A percentile compares a stretch with the other conserved stretches of the same genome.
These are phyloP conservation scores for Alloteropsis semialata DNA, from an alignment of 176 grass and related monocot genomes.

Conservation along the genomic window DNA sequence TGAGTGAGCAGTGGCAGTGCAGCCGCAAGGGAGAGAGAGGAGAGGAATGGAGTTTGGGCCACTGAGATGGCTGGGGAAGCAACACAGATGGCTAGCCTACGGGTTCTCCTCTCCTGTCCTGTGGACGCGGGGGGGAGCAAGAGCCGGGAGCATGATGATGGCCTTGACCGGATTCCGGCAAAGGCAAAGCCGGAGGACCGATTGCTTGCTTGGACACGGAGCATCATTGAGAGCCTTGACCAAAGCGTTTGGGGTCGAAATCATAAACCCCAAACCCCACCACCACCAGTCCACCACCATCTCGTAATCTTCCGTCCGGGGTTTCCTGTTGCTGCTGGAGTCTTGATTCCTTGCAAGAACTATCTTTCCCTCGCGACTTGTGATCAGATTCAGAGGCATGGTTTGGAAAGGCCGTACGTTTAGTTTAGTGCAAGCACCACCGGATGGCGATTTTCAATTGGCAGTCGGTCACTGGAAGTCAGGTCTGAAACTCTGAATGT, in stretches of 20 bases:
- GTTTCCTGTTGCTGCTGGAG: neutral
- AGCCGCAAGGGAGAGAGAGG: too few species aligned
- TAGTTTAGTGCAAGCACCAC: neutral
- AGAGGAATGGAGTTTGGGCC: neutral
- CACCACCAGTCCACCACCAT: neutral
- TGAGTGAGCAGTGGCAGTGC: neutral
- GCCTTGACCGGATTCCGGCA: conserved; percentile 7
- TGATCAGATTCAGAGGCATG: neutral
- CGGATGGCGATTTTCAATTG: neutral
- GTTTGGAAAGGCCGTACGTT: neutral
- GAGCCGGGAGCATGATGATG: conserved; percentile 1
- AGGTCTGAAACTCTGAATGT: too few species aligned
- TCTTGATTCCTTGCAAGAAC: neutral
- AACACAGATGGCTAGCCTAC: too few species aligned
- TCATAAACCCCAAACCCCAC: conserved; percentile 33
- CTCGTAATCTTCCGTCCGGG: neutral
- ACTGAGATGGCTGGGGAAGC: neutral
- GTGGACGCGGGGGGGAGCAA: neutral
- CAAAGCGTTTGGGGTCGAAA: conserved; percentile 14
- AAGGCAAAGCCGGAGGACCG: neutral
- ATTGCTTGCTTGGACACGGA: conserved; percentile 25
- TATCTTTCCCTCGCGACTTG: neutral
- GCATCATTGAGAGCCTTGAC: conserved; percentile 36
- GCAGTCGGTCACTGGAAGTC: neutral
- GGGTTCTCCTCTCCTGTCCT: neutral